A percentile compares a stretch with the other conserved stretches of the same genome.
Evolutionary conservation across 73 alveolate genomes (phyloP).

Genomic region (Tetrahymena elliotti): DNA sequence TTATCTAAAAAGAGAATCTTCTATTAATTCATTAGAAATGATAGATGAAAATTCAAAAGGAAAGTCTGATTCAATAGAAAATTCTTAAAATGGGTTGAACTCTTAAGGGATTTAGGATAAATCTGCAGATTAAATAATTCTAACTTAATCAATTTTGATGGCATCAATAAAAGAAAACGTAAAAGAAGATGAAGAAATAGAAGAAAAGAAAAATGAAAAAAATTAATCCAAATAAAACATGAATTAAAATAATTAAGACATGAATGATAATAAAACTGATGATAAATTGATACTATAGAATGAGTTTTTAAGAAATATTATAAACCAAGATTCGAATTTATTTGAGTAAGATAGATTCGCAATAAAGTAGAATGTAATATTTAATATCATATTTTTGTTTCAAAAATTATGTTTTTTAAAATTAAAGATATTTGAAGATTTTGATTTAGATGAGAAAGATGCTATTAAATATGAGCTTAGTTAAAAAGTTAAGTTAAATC

Average conservation of each 20-base stretch:
- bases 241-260: neutral
- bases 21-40: neutral
- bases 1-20: neutral
- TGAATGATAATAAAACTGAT: too few species aligned
- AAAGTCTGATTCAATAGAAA: neutral
- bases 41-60: neutral
- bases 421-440: neutral
- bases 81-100: neutral
- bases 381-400: neutral
- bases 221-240: too few species aligned
- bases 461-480: neutral
- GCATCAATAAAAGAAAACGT: neutral
- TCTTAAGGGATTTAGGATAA: neutral
- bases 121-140: neutral
- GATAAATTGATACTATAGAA: neutral
- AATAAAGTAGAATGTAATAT: neutral
- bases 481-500: neutral
- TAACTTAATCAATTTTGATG: neutral
- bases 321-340: neutral
- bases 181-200: neutral
- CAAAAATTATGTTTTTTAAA: neutral
- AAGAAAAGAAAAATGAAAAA: neutral
- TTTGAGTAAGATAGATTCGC: neutral
- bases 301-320: neutral
- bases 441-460: neutral